Evolutionary conservation across 179 eudicot species (phyloP).

Genomic region (Corrigiola litoralis): DNA sequence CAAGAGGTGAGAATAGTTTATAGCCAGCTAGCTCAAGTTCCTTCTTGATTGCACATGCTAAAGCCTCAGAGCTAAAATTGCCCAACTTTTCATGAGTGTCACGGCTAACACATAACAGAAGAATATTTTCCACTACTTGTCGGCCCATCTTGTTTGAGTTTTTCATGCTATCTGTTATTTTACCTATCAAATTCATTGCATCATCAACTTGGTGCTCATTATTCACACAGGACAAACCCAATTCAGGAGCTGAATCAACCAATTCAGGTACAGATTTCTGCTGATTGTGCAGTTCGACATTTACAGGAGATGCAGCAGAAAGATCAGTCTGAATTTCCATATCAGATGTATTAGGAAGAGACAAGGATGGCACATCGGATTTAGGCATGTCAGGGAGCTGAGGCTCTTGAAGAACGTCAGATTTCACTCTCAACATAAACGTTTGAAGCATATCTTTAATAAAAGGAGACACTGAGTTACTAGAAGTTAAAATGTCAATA

Average conservation of each 20-base stretch:
- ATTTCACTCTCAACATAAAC: constrained; percentile 29
- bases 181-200: constrained; percentile 17
- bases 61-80: constrained; percentile 20
- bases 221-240: constrained; percentile 1
- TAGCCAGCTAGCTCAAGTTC: constrained; percentile 31
- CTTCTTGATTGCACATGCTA: constrained; percentile 30
- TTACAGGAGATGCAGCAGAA: constrained; percentile 12
- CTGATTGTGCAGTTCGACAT: constrained; percentile 6
- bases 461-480: constrained; percentile 48
- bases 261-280: constrained; percentile 1
- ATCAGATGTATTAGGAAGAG: not conserved
- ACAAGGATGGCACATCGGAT: constrained; percentile 6
- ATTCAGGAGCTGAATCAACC: constrained; percentile 7
- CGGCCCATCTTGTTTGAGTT: constrained; percentile 23
- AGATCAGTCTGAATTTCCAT: constrained; percentile 13
- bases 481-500: constrained; percentile 46
- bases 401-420: constrained; percentile 15
- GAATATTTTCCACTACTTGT: constrained; percentile 26
- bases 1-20: constrained; percentile 27
- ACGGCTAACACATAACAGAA: constrained; percentile 15
- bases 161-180: constrained; percentile 25
- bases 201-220: constrained; percentile 11
- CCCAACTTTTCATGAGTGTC: constrained; percentile 8
- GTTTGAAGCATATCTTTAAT: constrained; percentile 50
- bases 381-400: not conserved